Evolutionary conservation across 2,329 filamentous ascomycete genomes (phyloP).

Genomic region (Lecanicillium sp.): DNA sequence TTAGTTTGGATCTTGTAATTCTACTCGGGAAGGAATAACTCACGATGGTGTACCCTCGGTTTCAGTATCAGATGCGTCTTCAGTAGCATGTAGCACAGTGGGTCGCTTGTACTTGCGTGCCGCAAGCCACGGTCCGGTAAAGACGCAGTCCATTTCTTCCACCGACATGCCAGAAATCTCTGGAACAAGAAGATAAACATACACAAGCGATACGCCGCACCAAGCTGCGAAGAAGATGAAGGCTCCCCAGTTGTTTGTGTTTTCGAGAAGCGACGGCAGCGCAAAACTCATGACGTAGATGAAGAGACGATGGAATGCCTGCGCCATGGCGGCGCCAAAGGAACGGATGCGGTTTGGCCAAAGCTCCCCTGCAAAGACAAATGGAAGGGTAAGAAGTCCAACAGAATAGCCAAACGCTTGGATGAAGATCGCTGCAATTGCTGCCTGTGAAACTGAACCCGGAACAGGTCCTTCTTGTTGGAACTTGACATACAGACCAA

Average conservation of each 20-base stretch:
- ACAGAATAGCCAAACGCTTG: constrained; percentile 35
- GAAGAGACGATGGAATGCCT: constrained; percentile 30
- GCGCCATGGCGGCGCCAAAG: constrained; percentile 29
- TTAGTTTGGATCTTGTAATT: no score
- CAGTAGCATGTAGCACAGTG: no score
- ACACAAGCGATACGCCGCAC: constrained; percentile 24
- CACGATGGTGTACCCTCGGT: no score
- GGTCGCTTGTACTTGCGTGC: no score
- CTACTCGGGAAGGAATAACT: no score
- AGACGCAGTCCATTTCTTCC: constrained; percentile 23
- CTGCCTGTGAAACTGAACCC: constrained; percentile 23
- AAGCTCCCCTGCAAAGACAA: constrained; percentile 34
- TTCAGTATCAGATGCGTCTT: no score
- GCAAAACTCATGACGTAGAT: constrained; percentile 24
- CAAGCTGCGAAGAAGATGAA: constrained; percentile 30
- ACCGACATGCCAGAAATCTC: constrained; percentile 25
- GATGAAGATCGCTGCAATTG: constrained; percentile 34
- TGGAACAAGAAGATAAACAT: constrained; percentile 26
- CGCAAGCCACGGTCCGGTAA: constrained; percentile 17
- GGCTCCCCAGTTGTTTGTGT: constrained; percentile 28
- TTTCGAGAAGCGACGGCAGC: constrained; percentile 20
- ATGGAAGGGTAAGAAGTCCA: constrained; percentile 28
- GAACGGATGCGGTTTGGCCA: constrained; percentile 37
- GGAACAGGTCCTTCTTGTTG: constrained; percentile 16
- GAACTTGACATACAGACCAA: constrained; percentile 30